phyloP scores from a whole-genome alignment of 2,329 filamentous ascomycete genomes.

The Epichloe sp. region DNA sequence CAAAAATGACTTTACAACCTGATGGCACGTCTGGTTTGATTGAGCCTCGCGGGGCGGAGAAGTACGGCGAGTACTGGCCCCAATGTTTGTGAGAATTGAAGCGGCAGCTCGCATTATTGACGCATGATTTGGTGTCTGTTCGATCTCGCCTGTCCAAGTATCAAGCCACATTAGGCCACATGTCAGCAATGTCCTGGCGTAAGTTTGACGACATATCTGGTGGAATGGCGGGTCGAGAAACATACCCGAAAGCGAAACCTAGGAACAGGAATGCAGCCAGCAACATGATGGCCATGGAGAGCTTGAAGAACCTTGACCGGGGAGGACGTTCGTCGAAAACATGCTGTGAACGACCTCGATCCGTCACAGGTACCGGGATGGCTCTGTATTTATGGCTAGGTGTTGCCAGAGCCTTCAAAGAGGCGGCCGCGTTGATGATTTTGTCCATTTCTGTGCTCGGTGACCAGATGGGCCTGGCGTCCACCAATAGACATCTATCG shows the following conservation, averaged over 20 bases:
- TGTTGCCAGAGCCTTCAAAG: constrained; percentile 10
- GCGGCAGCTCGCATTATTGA: constrained; percentile 31
- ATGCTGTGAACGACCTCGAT: not conserved
- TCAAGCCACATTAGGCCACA: not conserved
- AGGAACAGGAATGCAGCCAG: constrained; percentile 8
- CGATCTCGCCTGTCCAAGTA: constrained; percentile 5
- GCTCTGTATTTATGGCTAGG: constrained; percentile 17
- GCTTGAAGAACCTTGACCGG: constrained; percentile 6
- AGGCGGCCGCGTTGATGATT: constrained; percentile 1
- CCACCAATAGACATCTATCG: not conserved
- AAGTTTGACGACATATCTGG: not conserved
- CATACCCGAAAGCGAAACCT: constrained; percentile 10
- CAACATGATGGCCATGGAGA: constrained; percentile 8
- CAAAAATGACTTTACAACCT: constrained; percentile 67
- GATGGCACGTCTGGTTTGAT: constrained; percentile 47
- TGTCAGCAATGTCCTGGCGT: not conserved
- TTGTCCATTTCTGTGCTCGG: constrained; percentile 3
- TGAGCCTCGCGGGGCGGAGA: constrained; percentile 51
- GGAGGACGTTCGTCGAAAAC: not conserved
- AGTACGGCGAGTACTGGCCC: constrained; percentile 85
- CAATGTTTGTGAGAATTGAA: constrained; percentile 52
- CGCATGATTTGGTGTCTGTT: not conserved
- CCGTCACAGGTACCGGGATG: constrained; percentile 9
- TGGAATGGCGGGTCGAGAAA: not conserved
- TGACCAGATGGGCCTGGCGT: not conserved